Conservation (phyloP, 495 filamentous ascomycete genomes). For the Penicillium pulvis region DNA sequence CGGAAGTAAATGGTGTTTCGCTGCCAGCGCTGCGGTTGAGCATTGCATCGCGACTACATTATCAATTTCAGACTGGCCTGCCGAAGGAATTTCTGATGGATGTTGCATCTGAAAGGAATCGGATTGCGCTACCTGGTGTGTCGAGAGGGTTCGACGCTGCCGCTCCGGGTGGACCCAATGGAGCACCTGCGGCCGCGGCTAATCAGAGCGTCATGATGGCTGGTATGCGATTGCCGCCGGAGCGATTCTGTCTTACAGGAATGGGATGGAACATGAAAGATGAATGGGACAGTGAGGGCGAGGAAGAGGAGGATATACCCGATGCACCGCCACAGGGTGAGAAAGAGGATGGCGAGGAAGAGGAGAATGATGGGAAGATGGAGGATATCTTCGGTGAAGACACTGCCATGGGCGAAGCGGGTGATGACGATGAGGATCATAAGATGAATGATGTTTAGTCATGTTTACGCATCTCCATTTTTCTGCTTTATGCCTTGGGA, state of each 20-base stretch:
- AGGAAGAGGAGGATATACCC: constrained; percentile 51
- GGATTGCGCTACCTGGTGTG: constrained; percentile 74
- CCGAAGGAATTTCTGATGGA: constrained; percentile 88
- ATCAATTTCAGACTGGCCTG: constrained; percentile 65
- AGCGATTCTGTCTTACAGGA: constrained; percentile 89
- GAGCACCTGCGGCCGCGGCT: constrained; percentile 18
- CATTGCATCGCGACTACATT: constrained; percentile 63
- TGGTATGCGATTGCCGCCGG: constrained; percentile 82
- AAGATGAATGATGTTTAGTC: constrained; percentile 53
- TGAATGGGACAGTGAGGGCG: constrained; percentile 69
- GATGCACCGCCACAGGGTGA: constrained; percentile 27
- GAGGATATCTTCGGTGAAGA: constrained; percentile 61
- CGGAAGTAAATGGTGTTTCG: constrained; percentile 50
- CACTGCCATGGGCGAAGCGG: constrained; percentile 49
- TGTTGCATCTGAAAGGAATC: constrained; percentile 79
- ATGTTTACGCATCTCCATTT: constrained; percentile 2
- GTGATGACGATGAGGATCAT: constrained; percentile 41
- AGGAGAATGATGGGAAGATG: constrained; percentile 61
- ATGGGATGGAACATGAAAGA: constrained; percentile 81
- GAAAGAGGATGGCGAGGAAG: constrained; percentile 37
- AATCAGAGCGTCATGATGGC: constrained; percentile 48
- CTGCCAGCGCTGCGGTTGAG: constrained; percentile 62
- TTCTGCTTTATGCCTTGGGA: constrained; percentile 3
- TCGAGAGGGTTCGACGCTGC: constrained; percentile 62
- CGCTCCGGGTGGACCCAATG: constrained; percentile 13